Percentiles rank a stretch among this genome's conserved stretches.
phyloP scores from a whole-genome alignment of 1,139 yeast genomes.

The Pichia inconspicua region DNA sequence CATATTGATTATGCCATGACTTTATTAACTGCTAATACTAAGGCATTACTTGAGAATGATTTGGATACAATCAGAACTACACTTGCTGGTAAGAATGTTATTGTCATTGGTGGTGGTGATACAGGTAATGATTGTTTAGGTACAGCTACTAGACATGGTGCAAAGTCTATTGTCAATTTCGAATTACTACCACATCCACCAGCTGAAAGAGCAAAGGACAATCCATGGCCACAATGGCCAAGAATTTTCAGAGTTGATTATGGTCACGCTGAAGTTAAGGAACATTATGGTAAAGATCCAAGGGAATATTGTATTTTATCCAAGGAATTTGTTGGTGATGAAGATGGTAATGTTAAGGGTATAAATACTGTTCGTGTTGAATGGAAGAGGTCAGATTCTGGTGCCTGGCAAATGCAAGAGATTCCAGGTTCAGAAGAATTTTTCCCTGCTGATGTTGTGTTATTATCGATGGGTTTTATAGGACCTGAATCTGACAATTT shows the following conservation, averaged over 20 bases:
- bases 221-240: slow-evolving; percentile 99
- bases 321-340: slow-evolving; percentile 92
- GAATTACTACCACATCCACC: slow-evolving; percentile 94
- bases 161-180: slow-evolving; percentile 89
- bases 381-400: slow-evolving; percentile 92
- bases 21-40: slow-evolving; percentile 78
- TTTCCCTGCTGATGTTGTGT: slow-evolving; percentile 90
- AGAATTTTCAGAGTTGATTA: slow-evolving; percentile 95
- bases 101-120: slow-evolving; percentile 99
- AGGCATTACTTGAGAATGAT: slow-evolving; percentile 77
- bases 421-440: slow-evolving; percentile 90
- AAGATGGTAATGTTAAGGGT: slow-evolving; percentile 86
- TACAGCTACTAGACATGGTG: slow-evolving; percentile 95
- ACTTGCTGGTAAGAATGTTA: slow-evolving; percentile 79
- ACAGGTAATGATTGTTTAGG: slow-evolving; percentile 99
- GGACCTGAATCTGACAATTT: slow-evolving; percentile 90
- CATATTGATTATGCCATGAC: slow-evolving; percentile 95
- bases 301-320: slow-evolving; percentile 94
- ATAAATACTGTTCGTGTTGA: slow-evolving; percentile 95
- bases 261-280: slow-evolving; percentile 92
- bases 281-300: slow-evolving; percentile 95
- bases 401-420: slow-evolving; percentile 99
- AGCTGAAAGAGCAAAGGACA: slow-evolving; percentile 76
- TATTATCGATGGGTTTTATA: slow-evolving; percentile 93
- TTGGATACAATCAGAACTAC: slow-evolving; percentile 67